Percentiles rank a stretch among this genome's conserved stretches.
These are phyloP conservation scores for Sergeia podlipaevii DNA, from an alignment of 208 protist genomes.

Conservation along the genomic window DNA sequence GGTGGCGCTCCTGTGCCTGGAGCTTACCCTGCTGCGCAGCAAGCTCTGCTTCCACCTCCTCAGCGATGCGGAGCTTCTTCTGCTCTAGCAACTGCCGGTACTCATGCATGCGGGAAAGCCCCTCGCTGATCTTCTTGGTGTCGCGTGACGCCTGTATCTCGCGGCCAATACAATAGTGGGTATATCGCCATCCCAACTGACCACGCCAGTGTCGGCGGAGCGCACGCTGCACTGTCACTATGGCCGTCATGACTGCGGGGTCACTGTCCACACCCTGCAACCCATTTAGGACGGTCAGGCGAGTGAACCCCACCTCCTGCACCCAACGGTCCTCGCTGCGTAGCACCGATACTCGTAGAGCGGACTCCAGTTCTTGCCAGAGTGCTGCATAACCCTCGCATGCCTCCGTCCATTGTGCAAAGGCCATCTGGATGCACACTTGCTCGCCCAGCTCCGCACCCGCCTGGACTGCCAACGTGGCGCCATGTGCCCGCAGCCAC, in stretches of 20 bases:
- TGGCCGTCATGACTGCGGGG: slow-evolving; percentile 9
- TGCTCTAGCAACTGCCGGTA: slow-evolving; percentile 30
- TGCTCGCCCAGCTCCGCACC: not conserved
- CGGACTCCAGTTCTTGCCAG: not conserved
- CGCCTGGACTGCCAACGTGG: not conserved
- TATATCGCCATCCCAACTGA: slow-evolving; percentile 48
- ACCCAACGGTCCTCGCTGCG: not conserved
- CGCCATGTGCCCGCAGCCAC: not conserved
- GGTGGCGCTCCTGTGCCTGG: slow-evolving; percentile 20
- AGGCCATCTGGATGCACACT: not conserved
- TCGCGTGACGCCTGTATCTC: slow-evolving; percentile 43
- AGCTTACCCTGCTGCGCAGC: slow-evolving; percentile 15
- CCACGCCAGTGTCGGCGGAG: slow-evolving; percentile 32
- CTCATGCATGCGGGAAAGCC: slow-evolving; percentile 15
- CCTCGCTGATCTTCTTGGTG: slow-evolving; percentile 26
- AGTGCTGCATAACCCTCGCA: slow-evolving; percentile 5
- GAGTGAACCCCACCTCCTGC: not conserved
- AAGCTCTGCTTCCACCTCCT: slow-evolving; percentile 30
- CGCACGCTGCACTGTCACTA: slow-evolving; percentile 44
- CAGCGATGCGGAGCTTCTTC: slow-evolving; percentile 24
- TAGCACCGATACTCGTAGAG: slow-evolving; percentile 1
- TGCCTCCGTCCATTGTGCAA: slow-evolving; percentile 1
- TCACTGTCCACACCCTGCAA: slow-evolving; percentile 17
- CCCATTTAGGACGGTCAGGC: not conserved
- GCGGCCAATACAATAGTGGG: slow-evolving; percentile 43